Percentiles rank a stretch among this genome's conserved stretches.
Evolutionary conservation across 495 filamentous ascomycete genomes (phyloP).

Genomic region (Tuber calosporum): DNA sequence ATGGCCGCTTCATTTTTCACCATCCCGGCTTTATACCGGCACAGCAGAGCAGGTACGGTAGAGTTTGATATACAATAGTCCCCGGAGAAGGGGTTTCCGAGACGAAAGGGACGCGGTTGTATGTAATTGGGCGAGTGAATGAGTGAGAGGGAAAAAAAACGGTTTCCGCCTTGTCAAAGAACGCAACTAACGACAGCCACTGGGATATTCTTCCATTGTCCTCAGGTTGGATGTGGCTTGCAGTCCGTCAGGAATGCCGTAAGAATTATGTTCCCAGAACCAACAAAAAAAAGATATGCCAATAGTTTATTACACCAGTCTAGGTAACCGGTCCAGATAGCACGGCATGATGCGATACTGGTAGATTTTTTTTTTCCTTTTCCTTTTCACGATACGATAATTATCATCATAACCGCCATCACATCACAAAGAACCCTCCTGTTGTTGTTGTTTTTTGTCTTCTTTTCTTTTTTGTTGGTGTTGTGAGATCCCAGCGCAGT

Average conservation of each 20-base stretch:
- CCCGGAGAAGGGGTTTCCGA: background rate
- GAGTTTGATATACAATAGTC: background rate
- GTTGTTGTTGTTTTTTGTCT: too few relatives aligned
- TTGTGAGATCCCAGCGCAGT: background rate
- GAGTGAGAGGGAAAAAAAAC: background rate
- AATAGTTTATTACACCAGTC: background rate
- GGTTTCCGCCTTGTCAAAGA: background rate
- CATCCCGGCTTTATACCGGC: background rate
- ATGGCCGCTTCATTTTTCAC: background rate
- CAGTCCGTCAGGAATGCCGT: background rate
- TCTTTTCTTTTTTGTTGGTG: background rate
- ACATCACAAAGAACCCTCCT: background rate
- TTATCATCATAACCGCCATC: background rate
- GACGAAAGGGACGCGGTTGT: background rate
- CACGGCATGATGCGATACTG: background rate
- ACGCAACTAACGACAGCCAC: background rate
- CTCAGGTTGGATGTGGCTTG: background rate
- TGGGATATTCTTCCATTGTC: background rate
- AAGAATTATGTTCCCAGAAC: background rate
- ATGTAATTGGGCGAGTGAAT: background rate
- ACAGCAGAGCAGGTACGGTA: too few relatives aligned
- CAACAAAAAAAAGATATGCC: background rate
- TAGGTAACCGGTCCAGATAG: background rate
- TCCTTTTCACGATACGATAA: background rate
- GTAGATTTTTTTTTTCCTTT: background rate